Base-by-base conservation (phyloP, 495 filamentous ascomycete genomes). In the Extremus antarcticus region DNA sequence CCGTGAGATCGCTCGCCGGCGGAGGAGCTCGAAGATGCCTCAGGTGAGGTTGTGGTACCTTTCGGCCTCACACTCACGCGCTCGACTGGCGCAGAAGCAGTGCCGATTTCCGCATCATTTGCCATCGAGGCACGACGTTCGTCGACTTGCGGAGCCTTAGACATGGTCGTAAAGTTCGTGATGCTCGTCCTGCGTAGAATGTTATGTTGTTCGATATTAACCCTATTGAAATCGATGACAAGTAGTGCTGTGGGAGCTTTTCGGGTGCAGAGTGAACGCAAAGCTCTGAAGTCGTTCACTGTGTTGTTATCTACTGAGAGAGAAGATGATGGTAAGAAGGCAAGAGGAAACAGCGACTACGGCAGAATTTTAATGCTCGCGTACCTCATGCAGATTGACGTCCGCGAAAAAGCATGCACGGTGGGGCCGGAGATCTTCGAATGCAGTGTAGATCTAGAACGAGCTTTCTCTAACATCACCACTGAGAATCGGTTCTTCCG, bases 281-380 rank as follows among this genome's bases (percentile, higher is more conserved):
- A 70, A 70, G 58, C 68, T 66, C 63, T 46, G 58, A 70, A 70
- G 68, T 70, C 68, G 68, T 66, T 68, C 62, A 60, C 64, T 45
- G 4, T 21, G n/a, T 45, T 4, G 17, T 45, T 7, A n/a, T 45
- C 19, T 45, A 21, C 29, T 45, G 8, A 45, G 41, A 45, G 41
- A 45, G 16, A 45, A 45, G 19, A 21, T 45, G 15, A 4, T 45
- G 41, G 19, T 17, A 17, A 21, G 15, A 45, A 7, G 17, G n/a
- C 16, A 45, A n/a, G 17, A 45, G 41, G n/a, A 45, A 45, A 7
- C 8, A n/a, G 13, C 29, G 29, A 13, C 29, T 35, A 13, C 29
- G 13, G n/a, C n/a, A 35, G 29, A 35, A 35, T 35, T 35, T 35
- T 35, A 7, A 13, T 35, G 4, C 13, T 35, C 13, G 7, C 4